Conservation (phyloP, 2,329 filamentous ascomycete genomes). For the Chaetomiaceae sp. region DNA sequence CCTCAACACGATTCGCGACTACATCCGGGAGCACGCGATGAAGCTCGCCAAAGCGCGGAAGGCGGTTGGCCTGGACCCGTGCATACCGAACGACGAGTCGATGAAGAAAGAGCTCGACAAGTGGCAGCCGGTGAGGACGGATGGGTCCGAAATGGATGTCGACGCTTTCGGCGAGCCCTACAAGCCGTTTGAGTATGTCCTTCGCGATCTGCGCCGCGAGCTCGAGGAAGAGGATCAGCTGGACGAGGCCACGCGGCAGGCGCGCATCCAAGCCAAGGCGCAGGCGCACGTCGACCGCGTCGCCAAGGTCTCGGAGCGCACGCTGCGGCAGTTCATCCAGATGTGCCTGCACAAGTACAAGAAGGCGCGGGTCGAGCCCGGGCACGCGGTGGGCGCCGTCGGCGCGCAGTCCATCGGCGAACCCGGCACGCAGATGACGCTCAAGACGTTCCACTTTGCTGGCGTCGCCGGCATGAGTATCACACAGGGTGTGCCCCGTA, state of each 20-base stretch:
- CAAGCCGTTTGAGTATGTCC: conserved; percentile 9
- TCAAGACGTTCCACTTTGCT: conserved; percentile 99
- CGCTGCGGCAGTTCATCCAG: conserved; percentile 70
- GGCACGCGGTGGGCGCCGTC: conserved; percentile 91
- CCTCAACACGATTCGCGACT: conserved; percentile 70
- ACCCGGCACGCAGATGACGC: conserved; percentile 96
- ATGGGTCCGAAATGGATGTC: conserved; percentile 15
- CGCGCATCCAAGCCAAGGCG: conserved; percentile 5
- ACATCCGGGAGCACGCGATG: conserved; percentile 59
- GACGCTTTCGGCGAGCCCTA: conserved; percentile 16
- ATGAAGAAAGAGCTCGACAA: conserved; percentile 26
- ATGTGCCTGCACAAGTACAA: conserved; percentile 87
- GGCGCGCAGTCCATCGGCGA: conserved; percentile 98
- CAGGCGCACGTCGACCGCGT: conserved; percentile 59
- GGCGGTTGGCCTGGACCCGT: conserved; percentile 45
- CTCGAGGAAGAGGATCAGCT: conserved; percentile 6
- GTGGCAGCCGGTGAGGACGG: conserved; percentile 13
- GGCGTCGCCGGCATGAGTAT: conserved; percentile 99
- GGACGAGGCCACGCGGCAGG: conserved; percentile 32
- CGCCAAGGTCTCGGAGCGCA: conserved; percentile 74
- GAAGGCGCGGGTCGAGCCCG: conserved; percentile 85
- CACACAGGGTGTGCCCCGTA: conserved; percentile 97
- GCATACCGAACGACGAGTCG: conserved; percentile 26
- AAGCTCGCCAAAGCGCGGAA: conserved; percentile 54
- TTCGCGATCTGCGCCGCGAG: conserved; percentile 12